Conservation (phyloP, 106 monocot species). For the Gastrodia elata region DNA sequence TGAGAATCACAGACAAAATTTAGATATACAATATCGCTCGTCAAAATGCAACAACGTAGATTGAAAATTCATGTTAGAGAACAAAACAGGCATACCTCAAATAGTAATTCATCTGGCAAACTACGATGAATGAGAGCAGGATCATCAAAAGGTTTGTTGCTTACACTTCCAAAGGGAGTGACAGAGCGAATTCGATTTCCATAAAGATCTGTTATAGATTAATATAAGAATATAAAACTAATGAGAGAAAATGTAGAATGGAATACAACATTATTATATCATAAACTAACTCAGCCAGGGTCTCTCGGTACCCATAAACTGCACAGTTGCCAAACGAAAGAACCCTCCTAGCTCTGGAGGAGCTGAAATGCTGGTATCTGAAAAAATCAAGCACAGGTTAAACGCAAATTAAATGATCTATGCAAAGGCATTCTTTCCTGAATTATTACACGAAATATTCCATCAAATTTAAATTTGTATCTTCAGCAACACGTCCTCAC, state of each 20-base stretch:
- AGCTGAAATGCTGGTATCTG: constrained; percentile 47
- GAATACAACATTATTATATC: neutral
- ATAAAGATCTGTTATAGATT: constrained; percentile 51
- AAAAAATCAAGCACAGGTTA: constrained; percentile 5
- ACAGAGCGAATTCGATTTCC: constrained; percentile 76
- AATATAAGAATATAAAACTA: neutral
- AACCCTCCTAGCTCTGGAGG: constrained; percentile 33
- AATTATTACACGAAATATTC: neutral
- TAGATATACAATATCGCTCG: no score
- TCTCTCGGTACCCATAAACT: constrained; percentile 61
- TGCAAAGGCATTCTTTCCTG: neutral
- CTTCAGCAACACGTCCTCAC: no score
- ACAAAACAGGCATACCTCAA: constrained; percentile 40
- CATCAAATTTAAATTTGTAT: neutral
- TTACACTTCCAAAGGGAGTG: constrained; percentile 79
- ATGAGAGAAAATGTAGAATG: neutral
- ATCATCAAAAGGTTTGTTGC: constrained; percentile 55
- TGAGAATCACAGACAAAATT: no score
- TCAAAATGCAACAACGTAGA: neutral
- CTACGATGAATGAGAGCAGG: constrained; percentile 78
- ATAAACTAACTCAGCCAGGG: constrained; percentile 80
- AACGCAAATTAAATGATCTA: neutral
- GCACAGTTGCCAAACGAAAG: constrained; percentile 30
- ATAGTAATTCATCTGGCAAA: constrained; percentile 87
- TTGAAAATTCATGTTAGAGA: neutral